Percentiles rank a stretch among this genome's conserved stretches.
Evolutionary conservation across 2,329 filamentous ascomycete genomes (phyloP).

Genomic region (Talaromyces sp.): DNA sequence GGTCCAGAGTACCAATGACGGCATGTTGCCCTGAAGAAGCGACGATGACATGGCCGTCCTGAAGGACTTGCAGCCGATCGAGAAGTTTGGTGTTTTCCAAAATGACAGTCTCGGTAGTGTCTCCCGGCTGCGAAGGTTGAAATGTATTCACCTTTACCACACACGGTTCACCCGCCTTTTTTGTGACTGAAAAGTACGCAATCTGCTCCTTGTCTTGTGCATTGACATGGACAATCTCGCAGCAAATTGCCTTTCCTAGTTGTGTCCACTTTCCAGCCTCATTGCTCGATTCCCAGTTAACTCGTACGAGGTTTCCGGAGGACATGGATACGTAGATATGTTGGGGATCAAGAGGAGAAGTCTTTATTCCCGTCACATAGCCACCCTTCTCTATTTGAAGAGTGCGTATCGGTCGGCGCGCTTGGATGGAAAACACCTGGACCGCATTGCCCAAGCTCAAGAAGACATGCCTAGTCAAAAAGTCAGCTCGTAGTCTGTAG

Average conservation of each 20-base stretch:
- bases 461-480: conserved; percentile 59
- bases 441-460: conserved; percentile 69
- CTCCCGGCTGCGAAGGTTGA: conserved; percentile 9
- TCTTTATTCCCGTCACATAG: conserved; percentile 46
- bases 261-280: conserved; percentile 42
- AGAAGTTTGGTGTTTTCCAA: conserved; percentile 27
- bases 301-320: conserved; percentile 48
- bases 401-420: conserved; percentile 72
- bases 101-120: conserved; percentile 16
- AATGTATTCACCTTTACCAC: conserved; percentile 26
- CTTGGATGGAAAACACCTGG: conserved; percentile 73
- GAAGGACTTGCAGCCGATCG: conserved; percentile 24
- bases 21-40: conserved; percentile 42
- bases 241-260: conserved; percentile 29
- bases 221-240: conserved; percentile 18
- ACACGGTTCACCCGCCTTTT: conserved; percentile 29
- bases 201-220: conserved; percentile 23
- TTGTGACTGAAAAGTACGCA: conserved; percentile 34
- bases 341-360: conserved; percentile 48
- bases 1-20: conserved; percentile 52
- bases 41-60: conserved; percentile 30
- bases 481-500: background rate
- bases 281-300: conserved; percentile 53
- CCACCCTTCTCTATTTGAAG: conserved; percentile 53
- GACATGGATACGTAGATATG: conserved; percentile 51